A percentile compares a stretch with the other conserved stretches of the same genome.
phyloP scores from a whole-genome alignment of 331 rosid genomes.

The Malus hybrid region DNA sequence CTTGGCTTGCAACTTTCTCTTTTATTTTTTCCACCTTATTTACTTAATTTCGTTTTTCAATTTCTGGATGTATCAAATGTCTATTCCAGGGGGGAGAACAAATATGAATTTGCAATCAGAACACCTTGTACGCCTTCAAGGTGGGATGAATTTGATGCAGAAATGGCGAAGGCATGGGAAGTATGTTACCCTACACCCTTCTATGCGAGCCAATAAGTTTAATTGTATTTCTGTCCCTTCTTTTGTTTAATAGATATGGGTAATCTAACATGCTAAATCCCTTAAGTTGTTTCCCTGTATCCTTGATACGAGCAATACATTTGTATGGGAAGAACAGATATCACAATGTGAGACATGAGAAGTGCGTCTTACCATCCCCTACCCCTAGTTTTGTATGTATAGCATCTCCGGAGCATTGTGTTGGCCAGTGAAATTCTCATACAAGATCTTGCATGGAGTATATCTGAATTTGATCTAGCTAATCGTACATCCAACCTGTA shows the following conservation, averaged over 20 bases:
- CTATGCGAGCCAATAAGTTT: not conserved
- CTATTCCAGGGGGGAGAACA: constrained; percentile 51
- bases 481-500: not conserved
- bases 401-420: not conserved
- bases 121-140: constrained; percentile 81
- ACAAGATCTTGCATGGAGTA: not conserved
- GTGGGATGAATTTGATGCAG: constrained; percentile 87
- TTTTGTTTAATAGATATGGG: not conserved
- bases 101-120: constrained; percentile 81
- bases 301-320: not conserved
- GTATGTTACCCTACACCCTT: constrained; percentile 41
- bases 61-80: not conserved
- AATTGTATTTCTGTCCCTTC: not conserved
- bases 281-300: not conserved
- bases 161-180: constrained; percentile 89
- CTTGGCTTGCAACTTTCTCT: constrained; percentile 14
- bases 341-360: not conserved
- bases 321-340: not conserved
- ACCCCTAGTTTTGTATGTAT: not conserved
- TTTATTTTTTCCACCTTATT: constrained; percentile 1
- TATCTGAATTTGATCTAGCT: not conserved
- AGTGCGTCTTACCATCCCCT: not conserved
- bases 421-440: not conserved
- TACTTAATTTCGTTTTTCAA: not conserved
- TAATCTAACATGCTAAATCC: not conserved